Conservation (phyloP, 1,284 basidiomycete genomes). For the Marasmius fiardii region DNA sequence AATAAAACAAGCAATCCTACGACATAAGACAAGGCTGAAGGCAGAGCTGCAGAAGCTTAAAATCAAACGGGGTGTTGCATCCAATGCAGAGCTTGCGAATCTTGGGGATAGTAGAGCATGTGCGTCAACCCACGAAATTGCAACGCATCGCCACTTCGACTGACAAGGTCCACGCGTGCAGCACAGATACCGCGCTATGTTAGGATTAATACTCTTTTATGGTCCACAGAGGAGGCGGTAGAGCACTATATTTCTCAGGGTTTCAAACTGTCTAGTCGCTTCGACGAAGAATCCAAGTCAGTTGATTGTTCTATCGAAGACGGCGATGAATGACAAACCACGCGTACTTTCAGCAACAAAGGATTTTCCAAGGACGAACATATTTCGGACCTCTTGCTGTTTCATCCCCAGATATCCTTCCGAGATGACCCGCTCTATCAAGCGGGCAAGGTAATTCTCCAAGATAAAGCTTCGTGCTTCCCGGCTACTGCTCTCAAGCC, state of each 20-base stretch:
- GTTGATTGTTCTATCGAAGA: slow-evolving; percentile 17
- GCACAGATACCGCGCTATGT: slow-evolving; percentile 81
- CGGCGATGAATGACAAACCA: neutral
- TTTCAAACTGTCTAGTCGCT: slow-evolving; percentile 48
- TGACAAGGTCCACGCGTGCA: slow-evolving; percentile 22
- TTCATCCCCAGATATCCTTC: slow-evolving; percentile 64
- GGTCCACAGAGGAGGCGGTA: slow-evolving; percentile 59
- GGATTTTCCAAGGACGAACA: slow-evolving; percentile 75
- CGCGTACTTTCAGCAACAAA: slow-evolving; percentile 35
- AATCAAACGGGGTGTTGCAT: slow-evolving; percentile 69
- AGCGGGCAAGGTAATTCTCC: slow-evolving; percentile 83
- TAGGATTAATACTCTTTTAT: slow-evolving; percentile 77
- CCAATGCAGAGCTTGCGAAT: slow-evolving; percentile 65
- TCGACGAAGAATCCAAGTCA: slow-evolving; percentile 40
- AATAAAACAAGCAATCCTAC: slow-evolving; percentile 76
- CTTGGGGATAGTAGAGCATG: slow-evolving; percentile 59
- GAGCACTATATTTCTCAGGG: slow-evolving; percentile 51
- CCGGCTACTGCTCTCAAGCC: slow-evolving; percentile 81
- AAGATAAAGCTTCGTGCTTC: slow-evolving; percentile 98
- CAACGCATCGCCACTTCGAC: neutral
- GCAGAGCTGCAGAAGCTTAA: slow-evolving; percentile 85
- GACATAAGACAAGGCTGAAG: slow-evolving; percentile 85
- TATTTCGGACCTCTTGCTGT: slow-evolving; percentile 77
- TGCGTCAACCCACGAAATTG: slow-evolving; percentile 24
- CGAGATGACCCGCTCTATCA: slow-evolving; percentile 62